phyloP scores from a whole-genome alignment of 129 eudicot species.

The Logfia minima region DNA sequence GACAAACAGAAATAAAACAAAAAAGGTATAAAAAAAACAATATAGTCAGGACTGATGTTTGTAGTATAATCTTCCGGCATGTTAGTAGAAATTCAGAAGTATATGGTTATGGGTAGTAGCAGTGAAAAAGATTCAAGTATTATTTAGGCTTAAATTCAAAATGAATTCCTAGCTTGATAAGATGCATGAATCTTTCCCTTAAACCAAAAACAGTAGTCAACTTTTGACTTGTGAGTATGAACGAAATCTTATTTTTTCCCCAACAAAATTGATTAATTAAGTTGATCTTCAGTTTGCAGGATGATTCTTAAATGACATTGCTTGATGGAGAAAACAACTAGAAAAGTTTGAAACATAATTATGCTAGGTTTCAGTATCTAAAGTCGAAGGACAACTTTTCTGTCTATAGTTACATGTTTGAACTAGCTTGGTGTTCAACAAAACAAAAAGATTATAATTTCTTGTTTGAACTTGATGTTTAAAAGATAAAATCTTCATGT shows the following conservation, averaged over 20 bases:
- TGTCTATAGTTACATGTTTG: background rate
- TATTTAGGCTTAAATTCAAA: background rate
- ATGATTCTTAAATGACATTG: background rate
- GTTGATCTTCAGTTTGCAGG: constrained; percentile 6
- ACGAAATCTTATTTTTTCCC: background rate
- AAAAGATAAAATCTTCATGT: background rate
- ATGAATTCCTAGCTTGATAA: background rate
- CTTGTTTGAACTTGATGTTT: background rate
- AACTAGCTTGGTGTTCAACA: background rate
- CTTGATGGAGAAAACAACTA: background rate
- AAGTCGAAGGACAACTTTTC: background rate
- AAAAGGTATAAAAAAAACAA: background rate
- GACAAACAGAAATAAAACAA: background rate
- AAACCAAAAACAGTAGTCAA: background rate
- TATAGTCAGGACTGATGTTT: constrained; percentile 18
- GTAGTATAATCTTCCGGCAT: constrained; percentile 31
- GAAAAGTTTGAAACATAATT: background rate
- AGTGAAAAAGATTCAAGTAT: background rate
- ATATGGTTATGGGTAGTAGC: background rate
- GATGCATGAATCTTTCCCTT: background rate
- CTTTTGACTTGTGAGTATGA: constrained; percentile 18
- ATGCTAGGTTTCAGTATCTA: background rate
- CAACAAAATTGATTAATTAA: background rate
- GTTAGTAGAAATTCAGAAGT: background rate
- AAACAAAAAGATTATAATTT: background rate